phyloP scores from a whole-genome alignment of 148 eudicot genomes.

The Diospyros lotus region DNA sequence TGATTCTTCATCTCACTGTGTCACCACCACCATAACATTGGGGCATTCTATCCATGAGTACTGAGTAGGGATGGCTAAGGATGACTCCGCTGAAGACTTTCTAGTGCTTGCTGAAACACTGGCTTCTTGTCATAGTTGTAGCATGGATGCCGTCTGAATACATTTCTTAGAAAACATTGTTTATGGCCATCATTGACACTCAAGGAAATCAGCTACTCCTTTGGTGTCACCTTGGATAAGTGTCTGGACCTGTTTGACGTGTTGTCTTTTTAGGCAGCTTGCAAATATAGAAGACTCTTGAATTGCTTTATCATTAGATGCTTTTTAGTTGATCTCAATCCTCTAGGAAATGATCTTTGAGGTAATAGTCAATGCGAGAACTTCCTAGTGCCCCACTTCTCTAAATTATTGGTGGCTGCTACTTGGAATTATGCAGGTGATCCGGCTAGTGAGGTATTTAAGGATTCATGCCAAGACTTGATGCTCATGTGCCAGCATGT shows the following conservation, averaged over 20 bases:
- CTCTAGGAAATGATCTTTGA: no score
- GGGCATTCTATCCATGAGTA: no score
- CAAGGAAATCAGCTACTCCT: not conserved
- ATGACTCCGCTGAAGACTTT: no score
- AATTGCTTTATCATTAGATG: no score
- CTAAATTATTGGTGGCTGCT: not conserved
- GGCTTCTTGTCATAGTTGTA: not conserved
- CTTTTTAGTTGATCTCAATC: no score
- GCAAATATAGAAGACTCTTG: no score
- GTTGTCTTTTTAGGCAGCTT: no score
- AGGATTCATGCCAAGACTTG: slow-evolving; percentile 59
- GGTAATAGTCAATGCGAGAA: no score
- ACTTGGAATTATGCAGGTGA: slow-evolving; percentile 39
- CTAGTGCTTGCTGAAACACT: not conserved
- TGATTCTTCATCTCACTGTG: no score
- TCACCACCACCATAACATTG: no score
- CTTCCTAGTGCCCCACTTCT: not conserved
- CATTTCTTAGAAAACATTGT: not conserved
- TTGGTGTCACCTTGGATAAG: not conserved
- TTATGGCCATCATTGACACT: not conserved
- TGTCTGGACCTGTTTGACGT: not conserved
- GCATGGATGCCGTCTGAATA: not conserved
- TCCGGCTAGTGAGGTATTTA: slow-evolving; percentile 61
- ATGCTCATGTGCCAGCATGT: slow-evolving; percentile 61
- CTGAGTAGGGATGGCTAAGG: no score